Evolutionary conservation across 2,329 filamentous ascomycete genomes (phyloP).

Genomic region (Xylaria polymorpha): DNA sequence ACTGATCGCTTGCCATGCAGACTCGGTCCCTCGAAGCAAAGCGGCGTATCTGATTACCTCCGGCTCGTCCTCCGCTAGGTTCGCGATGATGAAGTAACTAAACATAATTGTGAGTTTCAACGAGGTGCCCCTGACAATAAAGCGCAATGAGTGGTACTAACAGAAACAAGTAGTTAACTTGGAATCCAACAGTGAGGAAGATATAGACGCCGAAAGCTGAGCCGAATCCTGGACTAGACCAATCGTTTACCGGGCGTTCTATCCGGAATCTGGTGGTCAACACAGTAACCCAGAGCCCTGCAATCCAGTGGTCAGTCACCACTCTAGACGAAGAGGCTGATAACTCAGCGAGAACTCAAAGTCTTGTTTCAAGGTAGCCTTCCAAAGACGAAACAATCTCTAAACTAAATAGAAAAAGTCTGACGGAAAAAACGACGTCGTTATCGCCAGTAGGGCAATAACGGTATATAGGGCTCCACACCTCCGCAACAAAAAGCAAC

Average conservation of each 20-base stretch:
- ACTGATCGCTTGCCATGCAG: constrained; percentile 77
- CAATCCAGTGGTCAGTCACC: constrained; percentile 14
- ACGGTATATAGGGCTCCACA: too few species aligned
- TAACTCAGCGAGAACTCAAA: constrained; percentile 17
- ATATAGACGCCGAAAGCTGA: constrained; percentile 74
- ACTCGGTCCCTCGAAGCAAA: constrained; percentile 76
- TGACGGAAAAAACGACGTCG: neutral
- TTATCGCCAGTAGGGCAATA: neutral
- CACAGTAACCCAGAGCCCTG: constrained; percentile 74
- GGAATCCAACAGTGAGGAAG: constrained; percentile 74
- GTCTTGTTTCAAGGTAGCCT: constrained; percentile 20
- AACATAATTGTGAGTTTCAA: neutral
- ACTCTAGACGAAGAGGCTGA: constrained; percentile 16
- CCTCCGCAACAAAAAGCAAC: neutral
- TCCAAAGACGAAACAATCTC: constrained; percentile 11
- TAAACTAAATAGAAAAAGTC: constrained; percentile 1
- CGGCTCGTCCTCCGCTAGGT: constrained; percentile 69
- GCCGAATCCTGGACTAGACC: constrained; percentile 72
- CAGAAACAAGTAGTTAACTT: constrained; percentile 79
- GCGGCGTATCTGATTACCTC: constrained; percentile 77
- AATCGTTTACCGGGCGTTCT: constrained; percentile 72
- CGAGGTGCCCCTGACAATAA: constrained; percentile 3
- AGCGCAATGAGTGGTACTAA: constrained; percentile 51
- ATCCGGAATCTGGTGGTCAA: constrained; percentile 69
- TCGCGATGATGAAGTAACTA: constrained; percentile 76